Evolutionary conservation across 345 rosid species (phyloP).

Genomic region (Aegle marmelos): DNA sequence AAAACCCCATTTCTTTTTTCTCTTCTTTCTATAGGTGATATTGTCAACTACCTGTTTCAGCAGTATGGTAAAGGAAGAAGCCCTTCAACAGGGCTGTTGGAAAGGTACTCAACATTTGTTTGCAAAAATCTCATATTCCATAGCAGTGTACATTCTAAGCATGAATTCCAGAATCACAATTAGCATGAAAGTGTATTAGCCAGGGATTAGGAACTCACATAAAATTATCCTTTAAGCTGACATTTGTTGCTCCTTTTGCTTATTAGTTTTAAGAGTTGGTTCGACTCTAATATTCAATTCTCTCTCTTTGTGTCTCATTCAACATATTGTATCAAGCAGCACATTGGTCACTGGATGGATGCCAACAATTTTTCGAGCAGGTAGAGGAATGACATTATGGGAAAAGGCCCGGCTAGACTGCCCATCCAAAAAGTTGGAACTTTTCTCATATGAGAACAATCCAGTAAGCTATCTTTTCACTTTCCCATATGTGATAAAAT

Average conservation of each 20-base stretch:
- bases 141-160: neutral
- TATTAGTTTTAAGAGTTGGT: neutral
- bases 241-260: neutral
- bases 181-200: neutral
- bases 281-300: neutral
- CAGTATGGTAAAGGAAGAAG: constrained; percentile 66
- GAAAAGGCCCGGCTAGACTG: constrained; percentile 51
- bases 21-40: constrained; percentile 49
- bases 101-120: constrained; percentile 43
- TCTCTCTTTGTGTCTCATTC: neutral
- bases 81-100: constrained; percentile 64
- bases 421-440: constrained; percentile 60
- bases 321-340: constrained; percentile 31
- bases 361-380: constrained; percentile 83
- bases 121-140: neutral
- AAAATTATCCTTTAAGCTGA: neutral
- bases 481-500: neutral
- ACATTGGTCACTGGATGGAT: constrained; percentile 87
- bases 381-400: constrained; percentile 80
- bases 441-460: constrained; percentile 78
- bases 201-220: neutral
- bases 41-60: constrained; percentile 68
- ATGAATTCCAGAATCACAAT: neutral
- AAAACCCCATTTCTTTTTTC: too few species aligned
- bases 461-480: constrained; percentile 36